phyloP scores from a whole-genome alignment of 2,329 filamentous ascomycete genomes.

The Aspergillus fructus region DNA sequence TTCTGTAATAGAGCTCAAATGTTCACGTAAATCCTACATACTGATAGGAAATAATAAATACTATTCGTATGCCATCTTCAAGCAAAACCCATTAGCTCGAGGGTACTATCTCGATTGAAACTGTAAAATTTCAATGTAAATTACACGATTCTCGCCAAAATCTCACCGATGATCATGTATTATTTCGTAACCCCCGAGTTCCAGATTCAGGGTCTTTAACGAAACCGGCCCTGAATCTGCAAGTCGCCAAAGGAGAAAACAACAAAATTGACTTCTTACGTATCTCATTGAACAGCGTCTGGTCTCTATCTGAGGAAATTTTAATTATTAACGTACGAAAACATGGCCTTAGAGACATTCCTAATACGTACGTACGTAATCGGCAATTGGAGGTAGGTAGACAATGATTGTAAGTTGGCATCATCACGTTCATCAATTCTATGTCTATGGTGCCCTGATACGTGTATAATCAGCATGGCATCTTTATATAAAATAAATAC shows the following conservation, averaged over 20 bases:
- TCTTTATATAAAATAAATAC: background rate
- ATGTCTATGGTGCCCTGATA: conserved; percentile 2
- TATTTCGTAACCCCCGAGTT: background rate
- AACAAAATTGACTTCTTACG: background rate
- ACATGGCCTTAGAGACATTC: background rate
- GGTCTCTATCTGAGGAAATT: too few species aligned
- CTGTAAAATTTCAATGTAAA: conserved; percentile 2
- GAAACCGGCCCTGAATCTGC: background rate
- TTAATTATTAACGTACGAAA: too few species aligned
- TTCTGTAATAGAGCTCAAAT: background rate
- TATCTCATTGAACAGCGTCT: too few species aligned
- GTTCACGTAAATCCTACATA: background rate
- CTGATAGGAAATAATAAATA: too few species aligned
- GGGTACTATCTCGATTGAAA: background rate
- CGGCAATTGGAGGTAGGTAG: background rate
- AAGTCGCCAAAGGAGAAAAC: background rate
- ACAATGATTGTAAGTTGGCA: background rate
- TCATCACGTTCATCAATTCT: conserved; percentile 5
- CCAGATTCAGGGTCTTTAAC: background rate
- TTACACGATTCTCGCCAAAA: background rate
- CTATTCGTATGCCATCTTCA: background rate
- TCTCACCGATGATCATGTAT: background rate
- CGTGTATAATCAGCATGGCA: conserved; percentile 3
- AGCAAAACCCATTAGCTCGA: background rate
- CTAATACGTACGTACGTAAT: background rate